Base-by-base conservation (phyloP, 1,139 yeast genomes). In the Kodamaea sp. region DNA sequence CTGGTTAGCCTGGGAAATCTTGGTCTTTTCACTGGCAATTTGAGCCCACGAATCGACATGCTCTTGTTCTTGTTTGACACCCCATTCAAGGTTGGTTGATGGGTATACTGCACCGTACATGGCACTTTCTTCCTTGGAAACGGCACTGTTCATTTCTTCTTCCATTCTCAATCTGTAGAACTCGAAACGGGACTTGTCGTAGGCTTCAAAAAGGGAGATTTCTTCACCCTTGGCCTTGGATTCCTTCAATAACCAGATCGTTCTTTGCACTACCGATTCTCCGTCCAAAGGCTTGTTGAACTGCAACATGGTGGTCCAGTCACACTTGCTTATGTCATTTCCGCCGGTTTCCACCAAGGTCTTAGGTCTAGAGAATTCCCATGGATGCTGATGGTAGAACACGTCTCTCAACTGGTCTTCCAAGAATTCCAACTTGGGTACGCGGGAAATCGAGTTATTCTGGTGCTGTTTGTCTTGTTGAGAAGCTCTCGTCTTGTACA, bases 331-430 rank as follows among this genome's bases (percentile, higher is more conserved):
- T 16, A 61, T 57, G 22, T 68, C 71, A 28, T 71, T 61, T 5
- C 86, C 87, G 14, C 70, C 66, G 51, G 80, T 84, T 61, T 94
- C 99, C 31, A 89, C 74, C 47, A 92, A 64, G 21, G 80, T 73
- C 56, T 87, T 87, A n/a, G 98, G 97, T 47, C 96, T 78, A 3
- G 98, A 86, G 39, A 90, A 70, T 62, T 92, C 99, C 98, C 98
- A 92, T 9, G 99, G 98, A 60, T 92, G 99, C 57, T 90, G 96
- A 41, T 79, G 80, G 61, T 83, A 92, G 54, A 92, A 92, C 20
- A 85, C 69, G 34, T 76, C 71, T 65, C 98, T 78, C 48, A 92
- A 65, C 50, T 80, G 78, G 61, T 92, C 98, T 61, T 92, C 97
- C 34, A 84, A 66, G 53, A 79, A 89, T 39, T 62, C 63, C 50